These are phyloP conservation scores for Hymenoscyphus scutula DNA, from an alignment of 2,329 filamentous ascomycete species.

Conservation along the genomic window DNA sequence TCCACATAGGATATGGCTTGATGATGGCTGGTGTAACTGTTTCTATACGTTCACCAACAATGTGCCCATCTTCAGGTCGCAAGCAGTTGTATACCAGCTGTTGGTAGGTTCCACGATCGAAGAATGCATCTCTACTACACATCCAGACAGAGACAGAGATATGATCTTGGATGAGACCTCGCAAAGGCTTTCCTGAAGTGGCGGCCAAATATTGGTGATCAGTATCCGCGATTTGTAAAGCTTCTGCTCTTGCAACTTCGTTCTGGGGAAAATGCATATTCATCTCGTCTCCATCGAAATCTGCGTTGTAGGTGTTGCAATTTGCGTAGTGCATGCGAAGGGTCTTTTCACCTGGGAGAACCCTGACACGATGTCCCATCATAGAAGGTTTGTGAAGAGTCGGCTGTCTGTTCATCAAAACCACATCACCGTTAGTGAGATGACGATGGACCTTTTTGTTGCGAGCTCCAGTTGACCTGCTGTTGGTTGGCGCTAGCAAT, in stretches of 20 bases:
- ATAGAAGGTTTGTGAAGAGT: slow-evolving; percentile 98
- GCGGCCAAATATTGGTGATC: slow-evolving; percentile 96
- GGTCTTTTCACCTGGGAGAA: slow-evolving; percentile 91
- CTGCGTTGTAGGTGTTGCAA: slow-evolving; percentile 98
- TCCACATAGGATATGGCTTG: slow-evolving; percentile 83
- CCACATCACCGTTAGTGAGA: slow-evolving; percentile 93
- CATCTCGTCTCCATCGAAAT: slow-evolving; percentile 99
- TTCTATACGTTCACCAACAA: slow-evolving; percentile 76
- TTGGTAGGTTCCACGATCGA: slow-evolving; percentile 83
- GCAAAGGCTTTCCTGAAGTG: slow-evolving; percentile 87
- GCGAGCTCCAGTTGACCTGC: slow-evolving; percentile 68
- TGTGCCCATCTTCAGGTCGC: slow-evolving; percentile 86
- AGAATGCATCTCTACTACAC: slow-evolving; percentile 88
- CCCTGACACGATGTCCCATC: slow-evolving; percentile 93
- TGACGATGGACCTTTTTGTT: slow-evolving; percentile 98
- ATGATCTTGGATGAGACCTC: slow-evolving; percentile 98
- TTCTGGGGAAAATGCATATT: slow-evolving; percentile 99
- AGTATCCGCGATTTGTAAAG: slow-evolving; percentile 88
- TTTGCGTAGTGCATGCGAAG: slow-evolving; percentile 99
- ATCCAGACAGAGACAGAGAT: slow-evolving; percentile 91
- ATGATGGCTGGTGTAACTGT: slow-evolving; percentile 77
- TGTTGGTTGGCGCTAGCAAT: slow-evolving; percentile 79
- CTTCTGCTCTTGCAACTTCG: slow-evolving; percentile 89
- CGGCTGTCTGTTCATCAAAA: slow-evolving; percentile 97
- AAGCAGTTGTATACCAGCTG: slow-evolving; percentile 90